These are phyloP conservation scores for Schizothecium vesticola DNA, from an alignment of 495 filamentous ascomycete genomes.

Conservation along the genomic window DNA sequence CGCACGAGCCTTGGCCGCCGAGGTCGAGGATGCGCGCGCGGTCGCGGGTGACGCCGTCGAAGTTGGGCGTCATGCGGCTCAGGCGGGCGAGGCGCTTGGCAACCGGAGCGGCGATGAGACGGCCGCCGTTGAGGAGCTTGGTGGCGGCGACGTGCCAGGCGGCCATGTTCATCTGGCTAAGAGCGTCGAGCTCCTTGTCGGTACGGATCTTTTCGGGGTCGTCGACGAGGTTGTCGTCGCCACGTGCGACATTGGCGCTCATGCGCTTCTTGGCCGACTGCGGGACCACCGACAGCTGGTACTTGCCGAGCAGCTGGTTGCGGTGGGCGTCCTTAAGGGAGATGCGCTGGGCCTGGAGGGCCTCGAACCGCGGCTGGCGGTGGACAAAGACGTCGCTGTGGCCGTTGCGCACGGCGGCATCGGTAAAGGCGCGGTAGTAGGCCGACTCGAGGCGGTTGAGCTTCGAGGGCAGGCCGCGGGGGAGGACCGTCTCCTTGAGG, in stretches of 20 bases:
- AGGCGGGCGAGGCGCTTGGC: constrained; percentile 51
- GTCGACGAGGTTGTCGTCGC: constrained; percentile 48
- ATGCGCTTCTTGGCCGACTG: constrained; percentile 53
- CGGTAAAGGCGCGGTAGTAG: constrained; percentile 88
- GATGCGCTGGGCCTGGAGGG: constrained; percentile 75
- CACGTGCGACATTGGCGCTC: constrained; percentile 53
- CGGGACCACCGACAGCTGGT: constrained; percentile 55
- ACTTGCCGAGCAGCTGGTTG: constrained; percentile 72
- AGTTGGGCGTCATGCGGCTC: constrained; percentile 40
- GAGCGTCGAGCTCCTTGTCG: constrained; percentile 75
- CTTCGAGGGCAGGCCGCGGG: constrained; percentile 42
- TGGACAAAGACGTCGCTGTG: constrained; percentile 75
- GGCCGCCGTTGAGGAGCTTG: constrained; percentile 73
- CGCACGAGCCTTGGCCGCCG: constrained; percentile 75
- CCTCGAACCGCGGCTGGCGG: constrained; percentile 79
- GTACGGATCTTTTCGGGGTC: constrained; percentile 58
- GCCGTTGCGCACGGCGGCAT: constrained; percentile 53
- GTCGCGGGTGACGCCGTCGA: constrained; percentile 39
- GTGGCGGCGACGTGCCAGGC: constrained; percentile 78
- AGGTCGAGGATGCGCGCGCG: constrained; percentile 76
- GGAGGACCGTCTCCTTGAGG: constrained; percentile 42
- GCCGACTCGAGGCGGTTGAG: constrained; percentile 61
- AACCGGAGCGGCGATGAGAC: constrained; percentile 71
- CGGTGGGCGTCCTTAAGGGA: constrained; percentile 57
- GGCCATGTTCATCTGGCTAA: constrained; percentile 65